Evolutionary conservation across 1,284 basidiomycete species (phyloP).

Genomic region (Mycena sp.): DNA sequence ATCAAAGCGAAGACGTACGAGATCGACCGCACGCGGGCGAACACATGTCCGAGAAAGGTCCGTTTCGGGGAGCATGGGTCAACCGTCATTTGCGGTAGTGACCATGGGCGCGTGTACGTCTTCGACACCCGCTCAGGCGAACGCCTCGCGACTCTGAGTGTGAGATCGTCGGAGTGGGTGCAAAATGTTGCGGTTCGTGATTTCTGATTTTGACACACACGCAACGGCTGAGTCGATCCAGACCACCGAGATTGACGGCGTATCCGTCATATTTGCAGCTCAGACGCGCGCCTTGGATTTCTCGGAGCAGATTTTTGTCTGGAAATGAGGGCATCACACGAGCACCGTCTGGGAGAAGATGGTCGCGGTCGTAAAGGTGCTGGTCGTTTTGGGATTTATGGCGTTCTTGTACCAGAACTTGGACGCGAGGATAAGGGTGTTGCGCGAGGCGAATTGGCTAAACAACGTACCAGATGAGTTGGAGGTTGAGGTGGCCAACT

Average conservation of each 20-base stretch:
- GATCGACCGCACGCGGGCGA: not conserved
- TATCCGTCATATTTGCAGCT: no score
- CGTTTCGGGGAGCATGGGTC: no score
- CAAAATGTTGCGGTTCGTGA: constrained; percentile 6
- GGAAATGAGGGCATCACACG: not conserved
- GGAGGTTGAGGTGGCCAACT: no score
- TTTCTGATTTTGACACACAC: not conserved
- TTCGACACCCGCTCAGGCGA: constrained; percentile 9
- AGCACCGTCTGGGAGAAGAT: constrained; percentile 6
- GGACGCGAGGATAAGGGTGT: not conserved
- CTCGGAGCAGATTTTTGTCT: constrained; percentile 16
- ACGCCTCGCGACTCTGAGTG: not conserved
- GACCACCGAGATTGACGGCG: constrained; percentile 9
- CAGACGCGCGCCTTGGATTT: no score
- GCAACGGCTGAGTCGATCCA: not conserved
- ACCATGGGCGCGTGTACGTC: no score
- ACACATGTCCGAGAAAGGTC: no score
- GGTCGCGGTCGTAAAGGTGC: not conserved
- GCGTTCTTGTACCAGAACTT: constrained; percentile 8
- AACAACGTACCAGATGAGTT: no score
- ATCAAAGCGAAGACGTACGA: constrained; percentile 5
- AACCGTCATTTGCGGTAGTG: no score
- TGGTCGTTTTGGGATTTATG: constrained; percentile 11
- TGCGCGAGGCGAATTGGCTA: not conserved
- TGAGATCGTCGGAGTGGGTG: constrained; percentile 12